Evolutionary conservation across 192 early-diverging fungal genomes (phyloP).

Genomic region (Linnemannia zychae): DNA sequence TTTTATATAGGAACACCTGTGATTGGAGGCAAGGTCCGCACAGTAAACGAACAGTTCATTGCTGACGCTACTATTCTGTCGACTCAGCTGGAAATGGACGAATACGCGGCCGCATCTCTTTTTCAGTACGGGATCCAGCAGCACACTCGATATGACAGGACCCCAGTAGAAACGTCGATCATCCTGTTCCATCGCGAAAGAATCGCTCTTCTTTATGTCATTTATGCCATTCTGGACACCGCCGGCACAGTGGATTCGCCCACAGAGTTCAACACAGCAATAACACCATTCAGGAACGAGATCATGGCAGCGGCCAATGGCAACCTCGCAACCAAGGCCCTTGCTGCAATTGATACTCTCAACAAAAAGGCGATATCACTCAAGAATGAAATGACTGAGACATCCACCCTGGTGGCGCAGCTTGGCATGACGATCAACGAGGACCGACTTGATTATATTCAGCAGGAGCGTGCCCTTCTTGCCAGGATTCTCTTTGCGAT

Average conservation of each 20-base stretch:
- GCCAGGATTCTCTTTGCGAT: slow-evolving; percentile 61
- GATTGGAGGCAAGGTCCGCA: slow-evolving; percentile 71
- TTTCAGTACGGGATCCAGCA: slow-evolving; percentile 67
- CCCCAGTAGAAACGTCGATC: slow-evolving; percentile 75
- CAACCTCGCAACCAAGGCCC: slow-evolving; percentile 67
- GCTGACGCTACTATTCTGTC: slow-evolving; percentile 76
- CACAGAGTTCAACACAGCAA: slow-evolving; percentile 58
- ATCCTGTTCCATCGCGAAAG: slow-evolving; percentile 77
- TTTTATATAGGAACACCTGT: slow-evolving; percentile 56
- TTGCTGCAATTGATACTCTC: slow-evolving; percentile 63
- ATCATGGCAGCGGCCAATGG: slow-evolving; percentile 46
- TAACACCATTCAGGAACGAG: slow-evolving; percentile 59
- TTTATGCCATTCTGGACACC: slow-evolving; percentile 68
- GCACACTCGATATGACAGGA: slow-evolving; percentile 68
- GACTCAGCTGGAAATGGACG: slow-evolving; percentile 85
- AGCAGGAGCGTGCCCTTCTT: slow-evolving; percentile 57
- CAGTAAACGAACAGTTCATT: slow-evolving; percentile 80
- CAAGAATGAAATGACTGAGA: slow-evolving; percentile 60
- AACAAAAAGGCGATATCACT: slow-evolving; percentile 63
- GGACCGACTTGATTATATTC: slow-evolving; percentile 55
- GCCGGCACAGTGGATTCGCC: slow-evolving; percentile 61
- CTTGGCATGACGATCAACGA: slow-evolving; percentile 57
- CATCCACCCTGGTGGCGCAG: slow-evolving; percentile 60
- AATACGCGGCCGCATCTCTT: slow-evolving; percentile 78
- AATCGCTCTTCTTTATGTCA: slow-evolving; percentile 67